Evolutionary conservation across 2,329 filamentous ascomycete genomes (phyloP).

Genomic region (Scedosporium minutisporum): DNA sequence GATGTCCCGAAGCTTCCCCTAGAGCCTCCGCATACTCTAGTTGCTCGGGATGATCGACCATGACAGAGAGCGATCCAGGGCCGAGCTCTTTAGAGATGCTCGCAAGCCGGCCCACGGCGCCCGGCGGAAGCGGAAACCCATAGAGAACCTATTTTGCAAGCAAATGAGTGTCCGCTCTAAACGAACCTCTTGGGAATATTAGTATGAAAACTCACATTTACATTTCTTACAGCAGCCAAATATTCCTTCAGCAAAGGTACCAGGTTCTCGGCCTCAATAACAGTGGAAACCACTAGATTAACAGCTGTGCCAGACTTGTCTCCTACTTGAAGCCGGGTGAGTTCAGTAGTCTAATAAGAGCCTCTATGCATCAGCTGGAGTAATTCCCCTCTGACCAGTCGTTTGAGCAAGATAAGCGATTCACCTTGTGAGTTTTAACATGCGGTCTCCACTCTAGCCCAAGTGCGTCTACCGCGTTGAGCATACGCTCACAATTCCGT

Average conservation of each 20-base stretch:
- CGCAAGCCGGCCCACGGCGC: slow-evolving; percentile 50
- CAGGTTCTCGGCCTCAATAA: slow-evolving; percentile 64
- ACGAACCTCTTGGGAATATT: background rate
- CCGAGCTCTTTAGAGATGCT: slow-evolving; percentile 46
- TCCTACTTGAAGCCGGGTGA: slow-evolving; percentile 63
- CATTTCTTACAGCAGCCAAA: slow-evolving; percentile 37
- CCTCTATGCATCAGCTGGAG: slow-evolving; percentile 11
- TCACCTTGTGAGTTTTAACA: slow-evolving; percentile 75
- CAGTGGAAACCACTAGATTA: slow-evolving; percentile 62
- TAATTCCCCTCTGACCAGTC: background rate
- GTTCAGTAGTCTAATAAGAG: slow-evolving; percentile 47
- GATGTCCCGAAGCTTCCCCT: slow-evolving; percentile 30
- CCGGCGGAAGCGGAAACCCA: slow-evolving; percentile 57
- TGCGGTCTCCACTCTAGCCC: slow-evolving; percentile 63
- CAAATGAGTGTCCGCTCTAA: background rate
- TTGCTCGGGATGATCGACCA: slow-evolving; percentile 61
- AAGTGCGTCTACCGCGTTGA: slow-evolving; percentile 49
- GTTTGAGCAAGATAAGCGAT: slow-evolving; percentile 4
- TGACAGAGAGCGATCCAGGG: slow-evolving; percentile 46
- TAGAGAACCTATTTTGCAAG: slow-evolving; percentile 48
- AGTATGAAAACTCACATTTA: slow-evolving; percentile 41
- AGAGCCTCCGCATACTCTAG: slow-evolving; percentile 36
- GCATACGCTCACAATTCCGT: slow-evolving; percentile 63
- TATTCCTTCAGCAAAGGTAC: slow-evolving; percentile 50
- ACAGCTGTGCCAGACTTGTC: slow-evolving; percentile 32